Evolutionary conservation across 192 early-diverging fungal genomes (phyloP), one percentile per base, ranked within the genome.

Genomic region (Coemansia sp.): DNA sequence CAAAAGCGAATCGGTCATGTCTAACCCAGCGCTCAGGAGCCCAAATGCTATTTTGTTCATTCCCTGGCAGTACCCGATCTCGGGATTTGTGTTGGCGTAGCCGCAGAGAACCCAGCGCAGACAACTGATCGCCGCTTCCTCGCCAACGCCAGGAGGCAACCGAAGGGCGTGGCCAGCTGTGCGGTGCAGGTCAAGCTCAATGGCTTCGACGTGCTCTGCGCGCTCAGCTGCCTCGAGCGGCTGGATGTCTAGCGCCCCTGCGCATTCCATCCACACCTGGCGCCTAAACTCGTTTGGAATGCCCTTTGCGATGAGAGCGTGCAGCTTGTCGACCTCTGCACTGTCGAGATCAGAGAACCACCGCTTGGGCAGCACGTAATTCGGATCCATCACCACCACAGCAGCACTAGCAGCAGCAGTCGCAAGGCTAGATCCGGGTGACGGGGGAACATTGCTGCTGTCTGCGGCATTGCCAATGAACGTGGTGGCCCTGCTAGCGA

Each of bases 41-140:
- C 81, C 84, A 49, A 70, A 70, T 14, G 83, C 83, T 17, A 86
- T 73, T 52, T 80, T 76, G 53, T 86, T 79, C 85, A 86, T 86
- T 53, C 85, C 85, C 66, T 86, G 85, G 55, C 85, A 86, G 63
- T 86, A 86, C 22, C 85, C 85, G 25, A 77, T 66, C 8, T 55
- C 68, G 0, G 85, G 83, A 53, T 77, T 75, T 14, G 66, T 66
- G 15, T 38, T 53, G 17, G 48, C 69, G 33, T 69, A 81, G 32
- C 61, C 70, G 64, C 71, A 72, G 46, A 81, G 73, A 20, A 81
- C 73, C 43, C 62, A 61, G 17, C 73, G 68, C 43, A 81, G 56
- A 14, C 36, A 42, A 0, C 50, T 64, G 11, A 63, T 33, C 23
- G 33, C 59, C 13, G 32, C 45, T 6, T 60, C 62, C 3, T 70